Conservation (phyloP, 441 rosid species). For the Gossypium lobatum region DNA sequence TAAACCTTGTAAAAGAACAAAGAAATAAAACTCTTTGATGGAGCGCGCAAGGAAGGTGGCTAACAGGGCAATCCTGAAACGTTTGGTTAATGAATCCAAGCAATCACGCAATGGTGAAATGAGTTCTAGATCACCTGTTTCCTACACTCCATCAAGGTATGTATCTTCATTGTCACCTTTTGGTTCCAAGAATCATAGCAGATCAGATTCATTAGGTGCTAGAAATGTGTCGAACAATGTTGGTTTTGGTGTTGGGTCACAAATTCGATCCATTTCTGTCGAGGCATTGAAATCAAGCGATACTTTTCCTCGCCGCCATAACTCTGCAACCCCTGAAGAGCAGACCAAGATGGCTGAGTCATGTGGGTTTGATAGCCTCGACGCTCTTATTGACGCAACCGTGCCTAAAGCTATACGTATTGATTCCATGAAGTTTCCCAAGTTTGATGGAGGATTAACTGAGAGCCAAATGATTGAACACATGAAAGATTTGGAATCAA, state of each 20-base stretch:
- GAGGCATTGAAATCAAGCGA: conserved; percentile 68
- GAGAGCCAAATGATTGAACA: conserved; percentile 84
- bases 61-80: conserved; percentile 66
- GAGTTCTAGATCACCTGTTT: conserved; percentile 30
- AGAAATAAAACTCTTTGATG: conserved; percentile 30
- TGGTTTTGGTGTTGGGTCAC: conserved; percentile 34
- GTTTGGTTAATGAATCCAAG: conserved; percentile 53
- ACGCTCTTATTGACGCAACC: conserved; percentile 72
- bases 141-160: conserved; percentile 59
- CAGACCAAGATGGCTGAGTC: conserved; percentile 66
- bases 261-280: conserved; percentile 60
- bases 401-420: conserved; percentile 85
- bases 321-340: conserved; percentile 86
- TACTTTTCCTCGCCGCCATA: conserved; percentile 84
- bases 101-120: conserved; percentile 34
- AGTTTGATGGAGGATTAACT: conserved; percentile 83
- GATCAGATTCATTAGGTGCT: conserved; percentile 32
- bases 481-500: conserved; percentile 68
- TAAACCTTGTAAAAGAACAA: not conserved
- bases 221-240: conserved; percentile 18
- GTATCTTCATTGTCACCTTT: conserved; percentile 67
- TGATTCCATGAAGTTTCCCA: conserved; percentile 75
- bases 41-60: conserved; percentile 90
- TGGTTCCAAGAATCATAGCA: conserved; percentile 20
- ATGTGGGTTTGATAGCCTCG: conserved; percentile 68